These are phyloP conservation scores for Dactylellina cionopaga DNA, from an alignment of 2,329 filamentous ascomycete genomes.

Conservation along the genomic window DNA sequence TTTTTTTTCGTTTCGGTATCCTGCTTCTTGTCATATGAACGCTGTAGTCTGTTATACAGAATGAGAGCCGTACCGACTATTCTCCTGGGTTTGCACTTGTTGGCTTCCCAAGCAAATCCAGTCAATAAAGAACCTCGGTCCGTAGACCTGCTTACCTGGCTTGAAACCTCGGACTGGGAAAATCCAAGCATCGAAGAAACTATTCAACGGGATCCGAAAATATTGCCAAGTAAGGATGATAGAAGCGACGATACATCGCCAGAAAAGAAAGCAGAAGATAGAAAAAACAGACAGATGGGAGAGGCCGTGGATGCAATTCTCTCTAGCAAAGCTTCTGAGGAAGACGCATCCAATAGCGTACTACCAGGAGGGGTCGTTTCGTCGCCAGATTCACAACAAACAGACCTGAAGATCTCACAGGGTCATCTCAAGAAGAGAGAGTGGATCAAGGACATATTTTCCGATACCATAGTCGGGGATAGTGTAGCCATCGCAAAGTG, in stretches of 20 bases:
- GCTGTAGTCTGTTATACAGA: background rate
- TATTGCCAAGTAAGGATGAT: background rate
- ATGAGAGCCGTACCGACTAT: conserved; percentile 38
- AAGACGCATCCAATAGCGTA: background rate
- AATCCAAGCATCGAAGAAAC: conserved; percentile 19
- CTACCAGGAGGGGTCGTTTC: background rate
- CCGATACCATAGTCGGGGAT: conserved; percentile 14
- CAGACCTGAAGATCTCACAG: background rate
- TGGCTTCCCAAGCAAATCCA: conserved; percentile 30
- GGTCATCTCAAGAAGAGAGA: conserved; percentile 22
- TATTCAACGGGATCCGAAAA: background rate
- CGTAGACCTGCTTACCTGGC: conserved; percentile 42
- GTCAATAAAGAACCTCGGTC: conserved; percentile 42
- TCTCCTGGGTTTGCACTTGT: conserved; percentile 32
- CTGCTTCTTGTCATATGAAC: background rate
- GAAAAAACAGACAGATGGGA: conserved; percentile 21
- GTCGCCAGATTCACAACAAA: background rate
- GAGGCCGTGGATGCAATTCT: conserved; percentile 25
- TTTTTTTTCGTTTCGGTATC: background rate
- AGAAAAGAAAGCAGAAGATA: conserved; percentile 19
- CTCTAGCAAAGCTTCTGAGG: background rate
- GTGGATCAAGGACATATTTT: conserved; percentile 21
- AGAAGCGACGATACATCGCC: background rate
- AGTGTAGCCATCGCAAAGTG: too few relatives aligned
- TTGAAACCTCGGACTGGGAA: conserved; percentile 45